These are phyloP conservation scores for Fusarium nodosum DNA, from an alignment of 2,329 filamentous ascomycete genomes.

Conservation along the genomic window DNA sequence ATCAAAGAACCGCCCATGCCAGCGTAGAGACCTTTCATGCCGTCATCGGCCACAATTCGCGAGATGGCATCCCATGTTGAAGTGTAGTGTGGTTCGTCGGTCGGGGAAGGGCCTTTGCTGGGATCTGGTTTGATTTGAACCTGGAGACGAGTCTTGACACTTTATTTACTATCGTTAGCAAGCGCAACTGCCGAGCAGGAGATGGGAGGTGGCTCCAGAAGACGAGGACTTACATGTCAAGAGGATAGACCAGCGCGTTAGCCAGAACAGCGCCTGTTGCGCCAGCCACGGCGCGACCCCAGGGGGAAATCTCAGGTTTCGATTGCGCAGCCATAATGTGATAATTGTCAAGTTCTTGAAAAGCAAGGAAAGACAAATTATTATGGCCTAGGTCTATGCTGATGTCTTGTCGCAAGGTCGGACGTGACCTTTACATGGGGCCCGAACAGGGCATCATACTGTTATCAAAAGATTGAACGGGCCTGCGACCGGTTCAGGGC, in stretches of 20 bases:
- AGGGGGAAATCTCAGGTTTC: constrained; percentile 84
- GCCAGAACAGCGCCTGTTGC: constrained; percentile 93
- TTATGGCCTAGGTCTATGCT: constrained; percentile 16
- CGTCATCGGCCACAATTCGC: constrained; percentile 86
- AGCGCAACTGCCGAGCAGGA: constrained; percentile 5
- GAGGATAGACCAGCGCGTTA: constrained; percentile 94
- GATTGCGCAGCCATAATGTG: constrained; percentile 67
- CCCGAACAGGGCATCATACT: constrained; percentile 16
- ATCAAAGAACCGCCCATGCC: constrained; percentile 89
- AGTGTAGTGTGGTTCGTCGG: constrained; percentile 77
- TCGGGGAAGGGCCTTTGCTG: constrained; percentile 59
- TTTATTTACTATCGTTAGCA: constrained; percentile 54
- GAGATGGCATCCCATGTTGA: constrained; percentile 90
- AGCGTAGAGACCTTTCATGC: constrained; percentile 84
- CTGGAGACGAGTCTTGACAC: constrained; percentile 95
- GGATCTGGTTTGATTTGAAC: constrained; percentile 83
- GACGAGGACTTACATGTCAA: constrained; percentile 83
- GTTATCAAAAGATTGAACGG: constrained; percentile 43
- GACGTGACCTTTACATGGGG: constrained; percentile 24
- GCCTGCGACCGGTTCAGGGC: constrained; percentile 43
- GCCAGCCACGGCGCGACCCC: constrained; percentile 93
- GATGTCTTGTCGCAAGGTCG: constrained; percentile 26
- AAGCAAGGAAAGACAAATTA: neutral
- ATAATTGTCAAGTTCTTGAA: neutral
- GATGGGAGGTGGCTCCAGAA: neutral